Evolutionary conservation across 2,329 filamentous ascomycete genomes (phyloP).

Genomic region (Botrytis deweyae): DNA sequence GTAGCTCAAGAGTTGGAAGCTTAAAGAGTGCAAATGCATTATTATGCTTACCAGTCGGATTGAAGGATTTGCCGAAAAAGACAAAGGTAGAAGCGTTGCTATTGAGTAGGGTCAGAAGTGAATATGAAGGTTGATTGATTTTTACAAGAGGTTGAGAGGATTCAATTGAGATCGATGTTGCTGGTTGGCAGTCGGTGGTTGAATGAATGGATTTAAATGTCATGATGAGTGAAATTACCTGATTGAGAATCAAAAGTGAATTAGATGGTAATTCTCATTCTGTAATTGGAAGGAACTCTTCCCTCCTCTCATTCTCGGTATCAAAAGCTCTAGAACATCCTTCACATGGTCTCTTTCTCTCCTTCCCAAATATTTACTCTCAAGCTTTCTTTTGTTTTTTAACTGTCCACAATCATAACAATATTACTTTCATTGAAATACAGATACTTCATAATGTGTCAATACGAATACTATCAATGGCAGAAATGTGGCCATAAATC

Average conservation of each 20-base stretch:
- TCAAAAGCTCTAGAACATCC: background rate
- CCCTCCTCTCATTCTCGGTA: background rate
- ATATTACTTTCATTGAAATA: background rate
- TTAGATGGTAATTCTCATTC: background rate
- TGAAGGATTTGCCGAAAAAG: conserved; percentile 66
- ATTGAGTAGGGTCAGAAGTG: conserved; percentile 54
- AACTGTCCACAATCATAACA: background rate
- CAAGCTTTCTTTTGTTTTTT: background rate
- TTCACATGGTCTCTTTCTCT: background rate
- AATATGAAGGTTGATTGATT: conserved; percentile 26
- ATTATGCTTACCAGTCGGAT: conserved; percentile 68
- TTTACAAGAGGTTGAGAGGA: background rate
- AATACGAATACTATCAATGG: conserved; percentile 21
- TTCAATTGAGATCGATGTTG: background rate
- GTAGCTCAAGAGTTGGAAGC: conserved; percentile 87
- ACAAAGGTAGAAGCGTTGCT: conserved; percentile 73
- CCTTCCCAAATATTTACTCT: background rate
- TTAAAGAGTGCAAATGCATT: conserved; percentile 86
- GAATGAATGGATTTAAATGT: background rate
- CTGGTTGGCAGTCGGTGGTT: background rate
- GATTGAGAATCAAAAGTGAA: background rate
- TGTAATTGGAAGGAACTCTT: background rate
- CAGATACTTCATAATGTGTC: conserved; percentile 21
- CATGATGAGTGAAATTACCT: background rate
- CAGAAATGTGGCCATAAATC: conserved; percentile 22